Conservation (phyloP, 2,329 filamentous ascomycete species). For the Penicillium occitanis region DNA sequence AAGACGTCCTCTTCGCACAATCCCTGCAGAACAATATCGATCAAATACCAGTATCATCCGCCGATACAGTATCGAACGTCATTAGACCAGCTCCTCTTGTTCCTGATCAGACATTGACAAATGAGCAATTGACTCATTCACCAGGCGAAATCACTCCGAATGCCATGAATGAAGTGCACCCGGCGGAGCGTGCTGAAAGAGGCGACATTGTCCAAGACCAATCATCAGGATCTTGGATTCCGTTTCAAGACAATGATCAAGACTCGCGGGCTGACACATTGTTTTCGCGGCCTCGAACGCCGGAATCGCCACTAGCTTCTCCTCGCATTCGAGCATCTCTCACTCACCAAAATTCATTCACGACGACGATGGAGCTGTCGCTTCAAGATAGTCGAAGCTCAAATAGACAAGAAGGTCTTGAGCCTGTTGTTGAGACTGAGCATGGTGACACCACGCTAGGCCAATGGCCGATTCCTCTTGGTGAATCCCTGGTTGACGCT, state of each 20-base stretch:
- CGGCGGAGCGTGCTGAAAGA: conserved; percentile 27
- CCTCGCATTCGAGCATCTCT: conserved; percentile 45
- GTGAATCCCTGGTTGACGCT: background rate
- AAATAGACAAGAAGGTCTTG: conserved; percentile 22
- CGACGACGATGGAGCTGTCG: conserved; percentile 48
- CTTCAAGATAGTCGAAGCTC: conserved; percentile 39
- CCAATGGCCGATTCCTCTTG: conserved; percentile 10
- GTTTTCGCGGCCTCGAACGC: conserved; percentile 42
- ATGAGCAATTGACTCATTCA: conserved; percentile 41
- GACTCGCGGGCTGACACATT: conserved; percentile 43
- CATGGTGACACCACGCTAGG: background rate
- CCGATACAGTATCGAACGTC: background rate
- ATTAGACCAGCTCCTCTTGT: conserved; percentile 4
- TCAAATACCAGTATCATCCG: background rate
- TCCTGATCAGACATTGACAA: conserved; percentile 27
- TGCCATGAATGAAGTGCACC: conserved; percentile 32
- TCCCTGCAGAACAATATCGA: background rate
- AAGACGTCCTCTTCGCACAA: background rate
- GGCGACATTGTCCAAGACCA: conserved; percentile 20
- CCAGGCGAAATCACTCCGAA: conserved; percentile 39
- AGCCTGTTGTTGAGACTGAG: conserved; percentile 14
- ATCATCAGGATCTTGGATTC: conserved; percentile 21
- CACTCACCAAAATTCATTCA: conserved; percentile 44
- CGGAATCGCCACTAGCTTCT: conserved; percentile 42
- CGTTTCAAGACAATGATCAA: conserved; percentile 25